These are phyloP conservation scores for Alternaria sp. DNA, from an alignment of 2,329 filamentous ascomycete genomes.

Conservation along the genomic window DNA sequence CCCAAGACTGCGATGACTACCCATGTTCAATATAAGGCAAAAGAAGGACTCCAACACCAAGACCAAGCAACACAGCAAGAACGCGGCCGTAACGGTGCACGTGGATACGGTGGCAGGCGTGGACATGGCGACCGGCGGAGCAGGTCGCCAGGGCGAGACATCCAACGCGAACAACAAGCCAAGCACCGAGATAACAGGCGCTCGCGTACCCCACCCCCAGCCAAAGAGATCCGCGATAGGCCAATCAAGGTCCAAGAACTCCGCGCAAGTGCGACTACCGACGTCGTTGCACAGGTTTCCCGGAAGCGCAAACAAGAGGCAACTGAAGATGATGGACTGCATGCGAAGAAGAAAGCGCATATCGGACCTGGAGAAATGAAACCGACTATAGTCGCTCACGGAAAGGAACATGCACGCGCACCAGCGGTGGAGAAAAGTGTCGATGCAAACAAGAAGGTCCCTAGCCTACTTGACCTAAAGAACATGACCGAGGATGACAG, in stretches of 20 bases:
- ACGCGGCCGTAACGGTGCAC: not conserved
- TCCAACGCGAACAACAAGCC: not conserved
- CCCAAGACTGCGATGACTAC: not conserved
- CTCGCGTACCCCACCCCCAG: not conserved
- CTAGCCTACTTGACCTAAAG: not conserved
- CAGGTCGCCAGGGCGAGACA: not conserved
- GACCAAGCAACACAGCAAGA: not conserved
- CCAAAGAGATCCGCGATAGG: not conserved
- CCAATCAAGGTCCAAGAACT: not conserved
- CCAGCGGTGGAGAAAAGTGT: not conserved
- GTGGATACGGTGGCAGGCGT: not conserved
- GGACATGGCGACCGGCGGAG: not conserved
- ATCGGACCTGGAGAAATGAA: not conserved
- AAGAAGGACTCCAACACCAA: not conserved
- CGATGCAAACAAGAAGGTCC: not conserved
- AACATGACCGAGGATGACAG: constrained; percentile 1
- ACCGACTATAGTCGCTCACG: not conserved
- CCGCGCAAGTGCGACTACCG: not conserved
- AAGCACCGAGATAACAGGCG: not conserved
- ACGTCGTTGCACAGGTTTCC: not conserved
- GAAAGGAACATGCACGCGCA: too few species aligned
- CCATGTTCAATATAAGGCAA: not conserved
- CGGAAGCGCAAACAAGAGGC: not conserved
- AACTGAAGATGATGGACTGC: not conserved
- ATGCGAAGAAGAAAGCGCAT: not conserved